A percentile compares a stretch with the other conserved stretches of the same genome.
These are phyloP conservation scores for Aspergillus clavatus DNA, from an alignment of 2,329 filamentous ascomycete genomes.

Conservation along the genomic window DNA sequence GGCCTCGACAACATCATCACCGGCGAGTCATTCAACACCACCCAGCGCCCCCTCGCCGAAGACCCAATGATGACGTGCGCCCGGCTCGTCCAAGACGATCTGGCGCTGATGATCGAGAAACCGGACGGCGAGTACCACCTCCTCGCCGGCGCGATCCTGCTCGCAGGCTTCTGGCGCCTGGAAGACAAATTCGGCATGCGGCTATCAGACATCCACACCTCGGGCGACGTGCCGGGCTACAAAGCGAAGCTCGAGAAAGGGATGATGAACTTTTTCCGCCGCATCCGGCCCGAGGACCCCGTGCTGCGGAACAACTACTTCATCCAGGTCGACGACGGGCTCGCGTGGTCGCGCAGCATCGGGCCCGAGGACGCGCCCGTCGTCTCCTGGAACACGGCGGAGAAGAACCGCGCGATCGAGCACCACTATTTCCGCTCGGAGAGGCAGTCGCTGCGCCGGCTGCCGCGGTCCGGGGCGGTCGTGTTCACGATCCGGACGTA, in stretches of 20 bases:
- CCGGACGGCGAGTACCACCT: conserved; percentile 76
- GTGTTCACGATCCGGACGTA: conserved; percentile 79
- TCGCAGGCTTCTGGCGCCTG: conserved; percentile 79
- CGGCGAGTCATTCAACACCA: conserved; percentile 65
- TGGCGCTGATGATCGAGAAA: conserved; percentile 77
- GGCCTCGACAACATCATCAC: conserved; percentile 69
- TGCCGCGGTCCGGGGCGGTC: conserved; percentile 55
- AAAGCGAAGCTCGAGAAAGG: conserved; percentile 67
- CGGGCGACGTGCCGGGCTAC: conserved; percentile 69
- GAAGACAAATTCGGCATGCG: conserved; percentile 77
- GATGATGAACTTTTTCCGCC: conserved; percentile 75
- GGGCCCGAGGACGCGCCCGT: conserved; percentile 62
- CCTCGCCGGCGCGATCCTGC: conserved; percentile 67
- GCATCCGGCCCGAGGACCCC: conserved; percentile 63
- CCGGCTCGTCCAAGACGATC: conserved; percentile 72
- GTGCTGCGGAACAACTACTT: conserved; percentile 78
- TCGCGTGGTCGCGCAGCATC: conserved; percentile 73
- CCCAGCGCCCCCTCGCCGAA: conserved; percentile 60
- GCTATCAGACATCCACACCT: conserved; percentile 73
- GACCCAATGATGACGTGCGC: conserved; percentile 74
- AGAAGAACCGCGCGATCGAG: conserved; percentile 67
- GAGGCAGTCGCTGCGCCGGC: conserved; percentile 62
- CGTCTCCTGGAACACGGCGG: conserved; percentile 69
- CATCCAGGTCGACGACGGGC: conserved; percentile 73
- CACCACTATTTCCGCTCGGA: conserved; percentile 75